Percentiles rank a stretch among this genome's conserved stretches.
phyloP scores from a whole-genome alignment of 2,329 filamentous ascomycete species.

The Pyricularia grisea region DNA sequence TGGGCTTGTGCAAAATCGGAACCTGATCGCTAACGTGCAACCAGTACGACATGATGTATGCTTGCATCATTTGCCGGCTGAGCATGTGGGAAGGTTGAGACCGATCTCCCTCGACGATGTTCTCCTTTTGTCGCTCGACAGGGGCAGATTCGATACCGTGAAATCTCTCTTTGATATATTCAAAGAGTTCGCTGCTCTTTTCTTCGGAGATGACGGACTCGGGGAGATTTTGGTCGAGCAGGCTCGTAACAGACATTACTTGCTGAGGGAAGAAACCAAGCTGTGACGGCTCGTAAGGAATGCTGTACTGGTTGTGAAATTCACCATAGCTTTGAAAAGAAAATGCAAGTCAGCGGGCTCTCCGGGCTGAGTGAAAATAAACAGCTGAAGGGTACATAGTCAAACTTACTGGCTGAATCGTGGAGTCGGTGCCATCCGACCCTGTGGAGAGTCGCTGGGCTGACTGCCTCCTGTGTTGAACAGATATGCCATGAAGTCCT shows the following conservation, averaged over 20 bases:
- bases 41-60: constrained; percentile 91
- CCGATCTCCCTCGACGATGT: constrained; percentile 69
- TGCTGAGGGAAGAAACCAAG: constrained; percentile 58
- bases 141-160: constrained; percentile 64
- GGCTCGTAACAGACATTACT: constrained; percentile 81
- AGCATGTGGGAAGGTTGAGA: constrained; percentile 56
- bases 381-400: neutral
- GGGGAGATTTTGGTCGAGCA: constrained; percentile 70
- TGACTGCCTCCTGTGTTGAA: constrained; percentile 53
- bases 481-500: constrained; percentile 78
- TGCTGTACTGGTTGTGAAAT: constrained; percentile 35
- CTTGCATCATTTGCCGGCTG: constrained; percentile 91
- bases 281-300: constrained; percentile 38
- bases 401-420: neutral
- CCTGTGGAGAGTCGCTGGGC: constrained; percentile 43
- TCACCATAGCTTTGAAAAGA: constrained; percentile 41
- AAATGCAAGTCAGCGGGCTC: neutral
- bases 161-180: constrained; percentile 73
- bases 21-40: constrained; percentile 88
- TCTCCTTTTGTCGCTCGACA: constrained; percentile 64
- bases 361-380: neutral
- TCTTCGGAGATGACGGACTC: constrained; percentile 78
- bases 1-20: constrained; percentile 89
- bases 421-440: constrained; percentile 37
- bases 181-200: constrained; percentile 74